Conservation (phyloP, 139 green algal genomes). For the Mychonastes homosphaera region DNA sequence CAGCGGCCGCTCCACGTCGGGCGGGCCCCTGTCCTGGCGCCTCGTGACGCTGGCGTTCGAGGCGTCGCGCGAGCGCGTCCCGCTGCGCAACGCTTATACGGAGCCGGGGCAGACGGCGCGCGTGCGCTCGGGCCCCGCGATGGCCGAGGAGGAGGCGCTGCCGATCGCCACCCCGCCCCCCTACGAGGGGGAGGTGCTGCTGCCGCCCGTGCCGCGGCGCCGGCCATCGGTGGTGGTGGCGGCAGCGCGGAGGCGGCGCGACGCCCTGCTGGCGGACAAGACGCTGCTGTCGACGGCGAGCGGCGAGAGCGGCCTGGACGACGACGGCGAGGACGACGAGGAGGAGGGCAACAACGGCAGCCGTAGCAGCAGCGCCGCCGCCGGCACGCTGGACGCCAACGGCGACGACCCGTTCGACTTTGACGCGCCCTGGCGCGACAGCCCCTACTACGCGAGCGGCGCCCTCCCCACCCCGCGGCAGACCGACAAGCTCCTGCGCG, state of each 20-base stretch:
- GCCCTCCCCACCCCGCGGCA: not conserved
- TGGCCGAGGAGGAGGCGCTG: not conserved
- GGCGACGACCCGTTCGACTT: no score
- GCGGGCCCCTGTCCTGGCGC: slow-evolving; percentile 1
- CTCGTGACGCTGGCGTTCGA: slow-evolving; percentile 52
- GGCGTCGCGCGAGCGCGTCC: slow-evolving; percentile 63
- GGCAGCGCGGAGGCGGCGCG: not conserved
- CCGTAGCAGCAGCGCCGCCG: no score
- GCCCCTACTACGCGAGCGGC: not conserved
- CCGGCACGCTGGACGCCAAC: no score
- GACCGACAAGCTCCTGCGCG: not conserved
- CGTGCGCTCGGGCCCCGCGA: slow-evolving; percentile 22
- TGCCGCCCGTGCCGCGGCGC: not conserved
- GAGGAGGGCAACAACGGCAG: no score
- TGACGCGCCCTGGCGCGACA: not conserved
- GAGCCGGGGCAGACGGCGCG: slow-evolving; percentile 45
- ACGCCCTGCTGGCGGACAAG: not conserved
- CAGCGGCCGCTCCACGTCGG: no score
- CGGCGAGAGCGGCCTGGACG: no score
- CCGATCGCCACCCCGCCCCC: no score
- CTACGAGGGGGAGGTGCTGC: not conserved
- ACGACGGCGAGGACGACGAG: no score
- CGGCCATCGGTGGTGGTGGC: not conserved
- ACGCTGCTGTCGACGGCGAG: no score
- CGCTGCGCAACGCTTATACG: slow-evolving; percentile 67